A percentile compares a stretch with the other conserved stretches of the same genome.
Conservation (phyloP, 2,329 filamentous ascomycete species). For the Exophiala sp. region DNA sequence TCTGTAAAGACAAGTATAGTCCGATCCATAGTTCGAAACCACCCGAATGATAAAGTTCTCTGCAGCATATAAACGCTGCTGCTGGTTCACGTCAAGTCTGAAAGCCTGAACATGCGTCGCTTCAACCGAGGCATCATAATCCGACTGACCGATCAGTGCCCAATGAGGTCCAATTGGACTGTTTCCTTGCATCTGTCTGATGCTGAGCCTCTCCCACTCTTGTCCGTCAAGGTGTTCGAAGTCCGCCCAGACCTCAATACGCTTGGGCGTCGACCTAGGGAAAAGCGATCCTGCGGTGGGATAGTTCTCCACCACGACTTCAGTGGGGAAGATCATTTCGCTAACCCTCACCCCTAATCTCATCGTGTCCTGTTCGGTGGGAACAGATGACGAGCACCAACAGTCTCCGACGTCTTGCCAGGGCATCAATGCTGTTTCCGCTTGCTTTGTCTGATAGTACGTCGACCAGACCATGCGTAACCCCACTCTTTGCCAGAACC, state of each 20-base stretch:
- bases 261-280: slow-evolving; percentile 58
- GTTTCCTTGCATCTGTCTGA: slow-evolving; percentile 21
- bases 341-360: slow-evolving; percentile 41
- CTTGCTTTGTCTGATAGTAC: slow-evolving; percentile 32
- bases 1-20: slow-evolving; percentile 46
- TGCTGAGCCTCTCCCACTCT: slow-evolving; percentile 20
- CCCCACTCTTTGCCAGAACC: slow-evolving; percentile 25
- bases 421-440: slow-evolving; percentile 56
- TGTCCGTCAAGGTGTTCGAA: slow-evolving; percentile 45
- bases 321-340: slow-evolving; percentile 59
- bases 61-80: slow-evolving; percentile 22
- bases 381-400: slow-evolving; percentile 67
- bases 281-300: slow-evolving; percentile 59
- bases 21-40: slow-evolving; percentile 43
- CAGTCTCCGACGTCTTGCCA: slow-evolving; percentile 84
- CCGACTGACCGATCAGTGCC: slow-evolving; percentile 22
- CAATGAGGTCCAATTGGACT: slow-evolving; percentile 14
- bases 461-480: slow-evolving; percentile 18
- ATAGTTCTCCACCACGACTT: slow-evolving; percentile 72
- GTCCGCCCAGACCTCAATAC: slow-evolving; percentile 67
- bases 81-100: slow-evolving; percentile 34
- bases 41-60: slow-evolving; percentile 42
- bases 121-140: slow-evolving; percentile 23
- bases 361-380: slow-evolving; percentile 35
- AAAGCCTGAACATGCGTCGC: slow-evolving; percentile 39